Evolutionary conservation across 2,329 filamentous ascomycete genomes (phyloP).

Genomic region (Pseudohalonectria lignicola): DNA sequence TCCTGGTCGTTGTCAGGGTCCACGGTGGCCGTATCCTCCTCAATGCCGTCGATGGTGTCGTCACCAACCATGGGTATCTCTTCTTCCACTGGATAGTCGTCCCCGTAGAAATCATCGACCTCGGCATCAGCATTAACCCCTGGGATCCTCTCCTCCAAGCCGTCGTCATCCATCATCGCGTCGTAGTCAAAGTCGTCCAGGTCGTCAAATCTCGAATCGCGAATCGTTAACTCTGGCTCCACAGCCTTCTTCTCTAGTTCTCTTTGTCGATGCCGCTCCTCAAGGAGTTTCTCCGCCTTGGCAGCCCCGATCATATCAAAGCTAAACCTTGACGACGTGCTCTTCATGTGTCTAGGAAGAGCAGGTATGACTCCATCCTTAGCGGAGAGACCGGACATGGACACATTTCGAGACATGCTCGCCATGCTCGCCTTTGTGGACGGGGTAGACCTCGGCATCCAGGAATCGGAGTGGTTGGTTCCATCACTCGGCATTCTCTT

Average conservation of each 20-base stretch:
- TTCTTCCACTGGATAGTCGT: constrained; percentile 18
- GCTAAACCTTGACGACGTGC: constrained; percentile 69
- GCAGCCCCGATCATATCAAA: constrained; percentile 62
- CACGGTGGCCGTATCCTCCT: constrained; percentile 16
- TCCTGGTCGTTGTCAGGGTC: constrained; percentile 47
- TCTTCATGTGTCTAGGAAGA: constrained; percentile 57
- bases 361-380: constrained; percentile 32
- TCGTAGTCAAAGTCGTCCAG: constrained; percentile 55
- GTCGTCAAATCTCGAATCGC: constrained; percentile 48
- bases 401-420: constrained; percentile 39
- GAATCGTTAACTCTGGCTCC: constrained; percentile 20
- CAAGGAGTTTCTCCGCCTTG: constrained; percentile 55
- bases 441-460: constrained; percentile 15
- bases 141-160: constrained; percentile 56
- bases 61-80: constrained; percentile 4
- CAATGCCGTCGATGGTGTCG: constrained; percentile 6
- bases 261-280: constrained; percentile 60
- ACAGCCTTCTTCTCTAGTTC: constrained; percentile 47
- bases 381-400: constrained; percentile 35
- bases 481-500: constrained; percentile 16
- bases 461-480: constrained; percentile 6
- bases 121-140: constrained; percentile 31
- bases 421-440: constrained; percentile 27
- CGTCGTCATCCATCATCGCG: constrained; percentile 54
- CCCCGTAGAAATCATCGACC: constrained; percentile 28